Evolutionary conservation across 352 stramenopile species (phyloP).

Genomic region (Globisporangium rhizosaccharum): DNA sequence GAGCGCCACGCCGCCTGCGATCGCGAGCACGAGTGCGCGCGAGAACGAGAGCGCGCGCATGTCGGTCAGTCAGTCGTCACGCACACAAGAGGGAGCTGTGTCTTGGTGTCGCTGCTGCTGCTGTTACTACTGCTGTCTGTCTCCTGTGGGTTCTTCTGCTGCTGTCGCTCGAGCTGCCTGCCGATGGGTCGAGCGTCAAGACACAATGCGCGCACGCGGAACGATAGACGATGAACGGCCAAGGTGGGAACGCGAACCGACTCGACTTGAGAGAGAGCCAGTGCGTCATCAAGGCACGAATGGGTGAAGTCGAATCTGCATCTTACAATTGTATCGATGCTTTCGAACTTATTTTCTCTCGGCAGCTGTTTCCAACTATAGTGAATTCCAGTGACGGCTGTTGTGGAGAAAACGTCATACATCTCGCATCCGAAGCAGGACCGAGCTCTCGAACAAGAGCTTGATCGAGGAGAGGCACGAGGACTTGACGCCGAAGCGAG

Average conservation of each 20-base stretch:
- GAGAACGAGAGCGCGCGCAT: constrained; percentile 10
- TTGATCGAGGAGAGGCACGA: too few relatives aligned
- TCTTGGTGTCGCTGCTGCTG: not conserved
- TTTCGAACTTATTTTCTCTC: not conserved
- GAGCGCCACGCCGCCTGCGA: not conserved
- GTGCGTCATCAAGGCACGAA: not conserved
- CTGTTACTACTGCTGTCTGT: not conserved
- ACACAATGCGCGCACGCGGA: not conserved
- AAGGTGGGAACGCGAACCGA: not conserved
- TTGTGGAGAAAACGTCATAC: too few relatives aligned
- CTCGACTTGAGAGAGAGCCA: not conserved
- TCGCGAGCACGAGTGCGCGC: constrained; percentile 7
- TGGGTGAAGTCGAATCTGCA: not conserved
- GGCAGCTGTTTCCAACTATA: not conserved
- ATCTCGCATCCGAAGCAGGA: too few relatives aligned
- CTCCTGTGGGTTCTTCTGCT: not conserved
- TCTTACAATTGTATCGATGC: not conserved
- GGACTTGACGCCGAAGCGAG: too few relatives aligned
- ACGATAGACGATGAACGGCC: not conserved
- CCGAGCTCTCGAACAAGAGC: too few relatives aligned
- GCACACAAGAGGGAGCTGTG: not conserved
- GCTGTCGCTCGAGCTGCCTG: not conserved
- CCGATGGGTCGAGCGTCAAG: constrained; percentile 1
- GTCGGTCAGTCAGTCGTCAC: not conserved
- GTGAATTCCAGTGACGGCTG: not conserved